Base-by-base conservation (phyloP, 345 rosid genomes). In the Geranium rotundifolium region DNA sequence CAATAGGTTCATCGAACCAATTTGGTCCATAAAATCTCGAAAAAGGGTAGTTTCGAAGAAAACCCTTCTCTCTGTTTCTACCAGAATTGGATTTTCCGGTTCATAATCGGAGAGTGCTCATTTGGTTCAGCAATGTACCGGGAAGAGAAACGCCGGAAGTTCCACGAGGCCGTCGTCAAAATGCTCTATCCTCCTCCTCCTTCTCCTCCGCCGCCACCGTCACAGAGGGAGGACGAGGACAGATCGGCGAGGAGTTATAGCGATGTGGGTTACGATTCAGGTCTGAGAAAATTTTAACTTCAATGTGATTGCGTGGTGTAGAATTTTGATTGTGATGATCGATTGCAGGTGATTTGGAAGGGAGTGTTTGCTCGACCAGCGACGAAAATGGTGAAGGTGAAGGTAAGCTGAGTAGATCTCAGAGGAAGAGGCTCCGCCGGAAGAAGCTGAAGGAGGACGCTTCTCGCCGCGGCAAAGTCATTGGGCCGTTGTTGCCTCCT, bases 351-450 rank as follows among this genome's bases (percentile, higher is more conserved):
- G 82, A 82, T 71, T 75, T 60, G 20, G 66, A 64, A 19, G 56
- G 65, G 17, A 61, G 73, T 46, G 57, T 59, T 54, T 39, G 76
- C 18, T 65, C 80, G 4, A 17, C 57, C 13, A 64, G 71, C 29
- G 80, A 56, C 0, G 76, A 15, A 0, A 77, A 54, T 1, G 68
- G 29, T 29, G 81, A 61, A 12, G 59, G 15, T 4, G 74, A 15
- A 5, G 60, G 59, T 63, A 84, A 82, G 78, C 73, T 75, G 63
- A 80, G 77, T 20, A 71, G 96, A 69, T 82, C 96, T 39, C 88
- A 86, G 74, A 85, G 98, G 71, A 86, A 91, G 75, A 76, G 95
- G 69, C 55, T 81, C 39, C 79, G 92, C 29, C 85, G 76, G 82
- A 88, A 72, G 76, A 85, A 69, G 80, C 80, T 91, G 46, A 86